These are phyloP conservation scores for Digitaria exilis DNA, from an alignment of 202 grass and related monocot genomes.

Conservation along the genomic window DNA sequence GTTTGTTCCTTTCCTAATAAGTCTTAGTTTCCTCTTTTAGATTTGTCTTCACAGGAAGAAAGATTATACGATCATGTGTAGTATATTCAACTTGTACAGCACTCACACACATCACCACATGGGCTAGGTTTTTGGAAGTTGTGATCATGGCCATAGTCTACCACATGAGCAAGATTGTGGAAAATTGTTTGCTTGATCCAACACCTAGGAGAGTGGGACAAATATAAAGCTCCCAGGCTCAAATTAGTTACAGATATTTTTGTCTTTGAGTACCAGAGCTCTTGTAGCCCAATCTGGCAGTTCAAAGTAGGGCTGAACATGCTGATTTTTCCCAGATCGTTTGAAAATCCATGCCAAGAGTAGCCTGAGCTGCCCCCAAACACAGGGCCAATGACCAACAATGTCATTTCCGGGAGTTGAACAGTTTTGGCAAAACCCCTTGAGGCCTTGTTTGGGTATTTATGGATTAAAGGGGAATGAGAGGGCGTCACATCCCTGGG, in stretches of 20 bases:
- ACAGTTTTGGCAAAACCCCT: not conserved
- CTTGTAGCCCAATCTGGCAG: not conserved
- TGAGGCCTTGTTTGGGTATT: no score
- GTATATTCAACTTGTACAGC: not conserved
- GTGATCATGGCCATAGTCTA: not conserved
- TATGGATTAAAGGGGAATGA: no score
- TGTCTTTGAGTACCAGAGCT: not conserved
- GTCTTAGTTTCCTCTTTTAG: not conserved
- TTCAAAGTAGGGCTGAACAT: not conserved
- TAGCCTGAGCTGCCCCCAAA: not conserved
- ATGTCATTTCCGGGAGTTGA: not conserved
- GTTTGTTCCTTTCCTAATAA: not conserved
- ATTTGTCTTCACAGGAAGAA: not conserved
- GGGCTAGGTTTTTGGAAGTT: not conserved
- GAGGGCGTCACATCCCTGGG: no score
- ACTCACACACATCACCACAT: not conserved
- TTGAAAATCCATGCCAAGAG: not conserved
- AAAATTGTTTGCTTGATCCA: conserved; percentile 6
- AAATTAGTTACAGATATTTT: not conserved
- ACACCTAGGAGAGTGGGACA: not conserved
- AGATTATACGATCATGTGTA: not conserved
- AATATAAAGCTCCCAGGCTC: not conserved
- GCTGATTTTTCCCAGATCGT: not conserved
- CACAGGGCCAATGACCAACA: not conserved
- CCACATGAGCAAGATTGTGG: not conserved